Percentiles rank a stretch among this genome's conserved stretches.
These are phyloP conservation scores for Trichoderma brevicompactum DNA, from an alignment of 2,329 filamentous ascomycete species.

Conservation along the genomic window DNA sequence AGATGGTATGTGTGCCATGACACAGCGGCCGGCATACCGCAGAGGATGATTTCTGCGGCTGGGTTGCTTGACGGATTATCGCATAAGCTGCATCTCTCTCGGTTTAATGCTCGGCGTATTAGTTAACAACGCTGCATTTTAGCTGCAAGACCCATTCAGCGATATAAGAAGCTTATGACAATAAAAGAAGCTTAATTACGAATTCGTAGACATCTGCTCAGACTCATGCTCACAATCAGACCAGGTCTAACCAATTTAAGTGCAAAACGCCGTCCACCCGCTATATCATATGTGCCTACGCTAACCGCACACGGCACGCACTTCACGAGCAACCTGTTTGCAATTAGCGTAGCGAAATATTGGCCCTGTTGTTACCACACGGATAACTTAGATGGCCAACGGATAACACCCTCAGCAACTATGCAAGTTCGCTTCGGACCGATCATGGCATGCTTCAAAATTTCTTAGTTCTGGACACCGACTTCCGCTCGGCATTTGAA, in stretches of 20 bases:
- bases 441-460: background rate
- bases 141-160: background rate
- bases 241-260: background rate
- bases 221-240: background rate
- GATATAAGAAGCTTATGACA: conserved; percentile 13
- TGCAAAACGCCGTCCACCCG: background rate
- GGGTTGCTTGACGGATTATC: background rate
- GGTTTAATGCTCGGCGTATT: conserved; percentile 19
- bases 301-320: background rate
- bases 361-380: background rate
- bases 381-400: background rate
- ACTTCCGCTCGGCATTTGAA: background rate
- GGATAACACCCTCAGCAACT: background rate
- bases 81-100: background rate
- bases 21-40: background rate
- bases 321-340: conserved; percentile 6
- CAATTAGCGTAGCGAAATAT: background rate
- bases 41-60: background rate
- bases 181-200: conserved; percentile 18
- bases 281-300: background rate
- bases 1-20: background rate
- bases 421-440: conserved; percentile 5
- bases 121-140: background rate
- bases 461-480: background rate
- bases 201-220: background rate